phyloP scores from a whole-genome alignment of 2,329 filamentous ascomycete genomes.

The Fusarium sp. region DNA sequence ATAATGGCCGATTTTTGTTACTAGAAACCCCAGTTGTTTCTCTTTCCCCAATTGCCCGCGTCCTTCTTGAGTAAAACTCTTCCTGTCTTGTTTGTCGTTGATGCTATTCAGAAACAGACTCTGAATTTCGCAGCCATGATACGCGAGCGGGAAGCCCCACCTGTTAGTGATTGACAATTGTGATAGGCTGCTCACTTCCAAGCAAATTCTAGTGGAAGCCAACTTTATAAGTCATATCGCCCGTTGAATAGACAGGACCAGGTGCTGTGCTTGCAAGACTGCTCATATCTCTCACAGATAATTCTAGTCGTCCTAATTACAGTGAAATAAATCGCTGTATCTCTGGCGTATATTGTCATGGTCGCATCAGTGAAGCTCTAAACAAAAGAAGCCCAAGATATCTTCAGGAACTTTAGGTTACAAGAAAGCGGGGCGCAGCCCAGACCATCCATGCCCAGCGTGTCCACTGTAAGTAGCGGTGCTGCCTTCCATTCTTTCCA shows the following conservation, averaged over 20 bases:
- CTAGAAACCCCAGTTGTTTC: neutral
- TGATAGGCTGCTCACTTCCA: slow-evolving; percentile 3
- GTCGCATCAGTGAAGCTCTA: neutral
- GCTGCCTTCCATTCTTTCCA: slow-evolving; percentile 36
- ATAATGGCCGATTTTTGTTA: neutral
- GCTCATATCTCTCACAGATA: neutral
- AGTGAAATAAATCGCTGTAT: neutral
- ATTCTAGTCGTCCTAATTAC: neutral
- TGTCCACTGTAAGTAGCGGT: slow-evolving; percentile 33
- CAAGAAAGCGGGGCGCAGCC: slow-evolving; percentile 32
- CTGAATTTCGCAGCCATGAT: slow-evolving; percentile 18
- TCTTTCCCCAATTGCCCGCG: neutral
- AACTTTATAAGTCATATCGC: neutral
- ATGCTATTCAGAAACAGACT: slow-evolving; percentile 21
- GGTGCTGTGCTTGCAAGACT: neutral
- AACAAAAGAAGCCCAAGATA: neutral
- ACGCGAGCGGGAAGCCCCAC: slow-evolving; percentile 20
- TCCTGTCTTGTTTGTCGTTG: slow-evolving; percentile 8
- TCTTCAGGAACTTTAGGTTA: slow-evolving; percentile 18
- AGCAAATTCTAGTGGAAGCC: neutral
- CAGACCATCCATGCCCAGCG: slow-evolving; percentile 9
- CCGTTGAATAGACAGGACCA: neutral
- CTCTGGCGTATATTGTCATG: neutral
- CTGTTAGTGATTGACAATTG: neutral
- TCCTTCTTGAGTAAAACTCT: slow-evolving; percentile 1